Base-by-base conservation (phyloP, 257 asterid species). In the Capsicum chinense region DNA sequence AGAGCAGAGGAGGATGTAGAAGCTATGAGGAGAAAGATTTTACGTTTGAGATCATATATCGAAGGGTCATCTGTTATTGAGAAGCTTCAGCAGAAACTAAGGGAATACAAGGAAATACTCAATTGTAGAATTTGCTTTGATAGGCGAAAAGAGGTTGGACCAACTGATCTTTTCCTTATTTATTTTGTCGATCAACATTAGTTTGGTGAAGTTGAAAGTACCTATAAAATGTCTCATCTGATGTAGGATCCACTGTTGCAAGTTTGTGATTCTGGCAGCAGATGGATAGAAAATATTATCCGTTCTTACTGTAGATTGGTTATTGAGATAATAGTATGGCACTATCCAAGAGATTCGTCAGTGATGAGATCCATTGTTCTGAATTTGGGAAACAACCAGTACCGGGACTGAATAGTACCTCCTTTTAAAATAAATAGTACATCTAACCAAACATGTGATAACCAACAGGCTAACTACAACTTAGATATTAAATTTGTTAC, bases 81-180 rank as follows among this genome's bases (percentile, higher is more conserved):
- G 87, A 97, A 94, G 93, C 98, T 93, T 82, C 89, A 87, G 83
- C 93, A 90, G 87, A 98, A 94, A 90, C 94, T 95, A 58, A 90
- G 71, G 87, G 98, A 94, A 89, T 97, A 93, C 92, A 91, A 87
- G 84, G 99, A 94, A 82, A 97, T 97, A 89, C 94, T 97, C 59
- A 95, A 92, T 87, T 97, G 99, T 88, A 89, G 92, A 80, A 92
- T 97, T 83, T 97, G 99, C 92, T 94, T 88, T 88, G 98, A 97
- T 71, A 90, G 95, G 88, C 89, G 97, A 86, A 97, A 97, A 90
- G 99, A 97, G 99, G 99, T 97, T 89, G 59, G 74, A 47, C 64
- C 16, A 37, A 26, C 48, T 62, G 78, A 83, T 48, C 50, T 19
- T 59, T 44, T 26, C 35, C 48, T 35, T 69, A 54, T 39, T 56